Evolutionary conservation across 202 grass and related monocot genomes (phyloP), one percentile per base, ranked within the genome.

Genomic region (Carex arenaria): DNA sequence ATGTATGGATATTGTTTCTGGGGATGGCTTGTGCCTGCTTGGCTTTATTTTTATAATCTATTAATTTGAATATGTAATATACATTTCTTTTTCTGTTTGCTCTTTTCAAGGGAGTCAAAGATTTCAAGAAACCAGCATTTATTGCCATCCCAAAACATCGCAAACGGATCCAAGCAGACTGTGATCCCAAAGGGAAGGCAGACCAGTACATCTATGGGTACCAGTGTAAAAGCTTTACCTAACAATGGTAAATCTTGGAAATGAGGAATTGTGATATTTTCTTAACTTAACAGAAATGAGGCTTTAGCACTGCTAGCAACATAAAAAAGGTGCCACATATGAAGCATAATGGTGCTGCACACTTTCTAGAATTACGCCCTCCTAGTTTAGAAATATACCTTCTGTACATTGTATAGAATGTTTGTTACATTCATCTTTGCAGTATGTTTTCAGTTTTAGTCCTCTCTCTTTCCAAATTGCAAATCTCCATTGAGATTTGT

Each of bases 241-340:
- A 60, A 28, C 59, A 67, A 19, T 68, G 43, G 45, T 56, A 82
- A 82, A 82, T 4, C 80, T 67, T 82, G 80, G 80, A 82, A 82
- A 82, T 82, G 63, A 82, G 54, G 38, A 19, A 5, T 38, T 17
- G 3, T 36, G 30, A 57, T 59, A 38, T 17, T 78, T 59, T 59
- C 30, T 38, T 34, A 57, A 13, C 7, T 38, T 78, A 22, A 22
- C 19, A 78, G 31, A 78, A 59, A 36, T 60, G 10, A n/a, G n/a
- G 10, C 30, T 31, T 73, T 74, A 12, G 26, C 18, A 32, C 30
- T 20, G 52, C 6, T 80, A 61, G 60, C 13, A 75, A 40, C 23
- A 31, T 31, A 67, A 72, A 19, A 54, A 82, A 40, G 56, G 56
- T 85, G 32, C 57, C 17, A 36, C 82, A 38, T 26, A 40, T 42